Conservation (phyloP, 176 grass and related monocot genomes). For the Triticum monococcum region DNA sequence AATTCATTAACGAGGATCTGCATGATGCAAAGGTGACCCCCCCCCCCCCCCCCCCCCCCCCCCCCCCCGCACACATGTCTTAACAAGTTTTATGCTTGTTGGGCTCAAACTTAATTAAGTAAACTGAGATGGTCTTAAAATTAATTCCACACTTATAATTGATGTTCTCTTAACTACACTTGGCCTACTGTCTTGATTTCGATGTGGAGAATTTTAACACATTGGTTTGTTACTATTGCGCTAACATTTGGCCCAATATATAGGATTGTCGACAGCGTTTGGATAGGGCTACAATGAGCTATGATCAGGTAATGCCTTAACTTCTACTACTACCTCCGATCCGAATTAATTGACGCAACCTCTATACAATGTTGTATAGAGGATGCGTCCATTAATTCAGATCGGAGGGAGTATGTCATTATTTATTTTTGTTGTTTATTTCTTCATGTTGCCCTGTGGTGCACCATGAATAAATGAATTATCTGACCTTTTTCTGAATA, state of each 20-base stretch:
- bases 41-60: background rate
- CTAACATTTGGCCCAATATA: conserved; percentile 12
- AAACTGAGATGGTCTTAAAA: background rate
- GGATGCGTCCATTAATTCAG: too few relatives aligned
- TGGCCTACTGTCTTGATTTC: conserved; percentile 13
- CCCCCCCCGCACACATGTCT: background rate
- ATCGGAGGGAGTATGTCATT: background rate
- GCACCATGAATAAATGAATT: background rate
- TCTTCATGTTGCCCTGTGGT: conserved; percentile 10
- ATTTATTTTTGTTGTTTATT: conserved; percentile 18
- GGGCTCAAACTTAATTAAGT: background rate
- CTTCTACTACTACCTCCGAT: background rate
- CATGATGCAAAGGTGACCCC: conserved; percentile 71
- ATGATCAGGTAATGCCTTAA: conserved; percentile 78
- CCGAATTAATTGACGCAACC: too few relatives aligned
- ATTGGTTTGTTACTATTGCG: conserved; percentile 24
- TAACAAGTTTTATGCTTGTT: background rate
- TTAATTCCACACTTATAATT: background rate
- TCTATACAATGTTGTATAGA: too few relatives aligned
- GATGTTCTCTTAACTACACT: background rate
- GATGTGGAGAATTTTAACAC: conserved; percentile 23
- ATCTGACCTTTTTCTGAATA: conserved; percentile 1
- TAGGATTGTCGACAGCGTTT: conserved; percentile 87
- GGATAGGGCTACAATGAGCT: conserved; percentile 86
- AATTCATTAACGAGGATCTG: conserved; percentile 75